Conservation (phyloP, 345 rosid species). For the Eucalyptus pauciflora region DNA sequence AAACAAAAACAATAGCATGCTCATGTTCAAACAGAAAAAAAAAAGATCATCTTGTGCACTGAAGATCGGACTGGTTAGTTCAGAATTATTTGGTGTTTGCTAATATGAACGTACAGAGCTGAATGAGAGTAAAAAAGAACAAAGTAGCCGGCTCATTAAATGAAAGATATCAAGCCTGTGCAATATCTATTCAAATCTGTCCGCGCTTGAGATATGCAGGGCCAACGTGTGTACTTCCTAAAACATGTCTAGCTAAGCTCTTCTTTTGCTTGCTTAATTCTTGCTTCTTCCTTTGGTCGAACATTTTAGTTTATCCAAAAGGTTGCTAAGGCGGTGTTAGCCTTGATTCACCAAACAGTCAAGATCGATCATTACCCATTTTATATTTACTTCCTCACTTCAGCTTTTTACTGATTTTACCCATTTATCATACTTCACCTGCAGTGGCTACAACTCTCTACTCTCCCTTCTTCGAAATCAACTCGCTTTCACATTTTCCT, state of each 20-base stretch:
- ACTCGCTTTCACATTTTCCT: background rate
- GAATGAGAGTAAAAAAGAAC: background rate
- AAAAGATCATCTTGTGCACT: no score
- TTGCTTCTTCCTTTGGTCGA: background rate
- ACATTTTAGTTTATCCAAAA: background rate
- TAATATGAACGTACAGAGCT: background rate
- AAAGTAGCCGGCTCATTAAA: background rate
- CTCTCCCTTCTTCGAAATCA: background rate
- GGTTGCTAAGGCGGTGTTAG: background rate
- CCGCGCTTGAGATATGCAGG: no score
- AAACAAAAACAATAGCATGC: background rate
- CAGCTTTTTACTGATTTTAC: background rate
- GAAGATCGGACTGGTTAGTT: background rate
- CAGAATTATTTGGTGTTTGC: background rate
- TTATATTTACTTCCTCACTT: no score
- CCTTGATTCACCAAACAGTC: background rate
- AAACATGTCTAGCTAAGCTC: background rate
- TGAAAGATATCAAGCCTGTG: background rate
- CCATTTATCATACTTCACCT: background rate
- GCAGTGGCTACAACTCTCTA: background rate
- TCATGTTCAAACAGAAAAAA: background rate
- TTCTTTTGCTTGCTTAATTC: background rate
- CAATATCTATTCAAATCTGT: background rate
- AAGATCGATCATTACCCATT: background rate
- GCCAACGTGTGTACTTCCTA: background rate